Evolutionary conservation across 106 monocot species (phyloP), one percentile per base, ranked within the genome.

Genomic region (Triglochin maritima): DNA sequence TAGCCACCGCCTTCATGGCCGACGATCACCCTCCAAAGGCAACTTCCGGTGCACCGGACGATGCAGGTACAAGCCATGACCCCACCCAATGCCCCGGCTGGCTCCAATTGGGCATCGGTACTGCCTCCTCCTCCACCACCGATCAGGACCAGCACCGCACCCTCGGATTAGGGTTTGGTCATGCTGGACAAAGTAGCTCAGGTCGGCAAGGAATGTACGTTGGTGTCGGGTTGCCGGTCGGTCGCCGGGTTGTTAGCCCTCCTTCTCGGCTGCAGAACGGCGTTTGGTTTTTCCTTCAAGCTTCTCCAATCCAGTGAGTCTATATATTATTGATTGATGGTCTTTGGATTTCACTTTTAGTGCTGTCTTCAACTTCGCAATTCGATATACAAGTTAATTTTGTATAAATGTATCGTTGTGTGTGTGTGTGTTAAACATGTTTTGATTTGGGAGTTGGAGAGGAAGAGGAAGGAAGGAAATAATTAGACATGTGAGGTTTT

Each of bases 241-340:
- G 41, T 45, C 17, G 72, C 42, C 69, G 66, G 72, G 75, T 81
- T 11, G 69, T 79, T 17, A 59, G 48, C 52, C 81, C 71, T 42
- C 73, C 81, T 2, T 53, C 42, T 57, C 44, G 71, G 53, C 50
- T 16, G 48, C 75, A 54, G 51, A 52, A 15, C 60, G 88, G 84
- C 13, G 57, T 88, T 9, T 88, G 88, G 88, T 76, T 88, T 46
- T 47, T 72, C 2, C 82, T 88, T 58, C 82, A 71, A 62, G 71
- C 85, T 14, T 70, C 82, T 4, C 76, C 68, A 51, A 74, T 71
- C 75, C 88, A 88, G 88, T 88, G 66, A 84, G 84, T 81, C 5
- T 7, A 12, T 13, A 16, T 49, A 62, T 15, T 54, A 47, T 7
- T 55, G 47, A 43, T 59, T 66, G 29, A 29, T 44, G 46, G n/a